These are phyloP conservation scores for Cryptococcus depauperatus DNA, from an alignment of 1,284 basidiomycete species.

Conservation along the genomic window DNA sequence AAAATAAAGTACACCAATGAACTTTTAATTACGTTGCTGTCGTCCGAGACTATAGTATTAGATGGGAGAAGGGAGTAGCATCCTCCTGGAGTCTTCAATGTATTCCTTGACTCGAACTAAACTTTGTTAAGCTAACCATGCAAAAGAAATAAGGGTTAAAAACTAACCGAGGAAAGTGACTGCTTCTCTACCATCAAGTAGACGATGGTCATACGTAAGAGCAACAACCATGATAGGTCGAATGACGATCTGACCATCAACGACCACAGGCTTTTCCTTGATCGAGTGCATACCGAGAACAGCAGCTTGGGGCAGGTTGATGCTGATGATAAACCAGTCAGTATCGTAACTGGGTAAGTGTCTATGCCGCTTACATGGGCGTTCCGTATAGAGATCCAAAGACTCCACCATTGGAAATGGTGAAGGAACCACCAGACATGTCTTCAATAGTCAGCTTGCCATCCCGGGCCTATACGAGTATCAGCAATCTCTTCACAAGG, in stretches of 20 bases:
- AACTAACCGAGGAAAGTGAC: conserved; percentile 90
- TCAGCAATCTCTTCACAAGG: conserved; percentile 4
- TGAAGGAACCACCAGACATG: conserved; percentile 95
- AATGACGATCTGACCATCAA: conserved; percentile 88
- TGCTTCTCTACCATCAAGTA: conserved; percentile 92
- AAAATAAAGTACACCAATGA: too few species aligned
- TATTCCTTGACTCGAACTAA: conserved; percentile 63
- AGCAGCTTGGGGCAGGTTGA: conserved; percentile 92
- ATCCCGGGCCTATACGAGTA: conserved; percentile 63
- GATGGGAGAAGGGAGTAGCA: conserved; percentile 50
- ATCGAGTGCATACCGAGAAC: conserved; percentile 96
- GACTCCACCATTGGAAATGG: conserved; percentile 98
- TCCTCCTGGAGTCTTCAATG: conserved; percentile 60
- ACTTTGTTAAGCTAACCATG: background rate
- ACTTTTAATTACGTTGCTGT: too few species aligned
- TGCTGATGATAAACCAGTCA: conserved; percentile 42
- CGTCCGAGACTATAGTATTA: too few species aligned
- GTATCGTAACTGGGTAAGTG: background rate
- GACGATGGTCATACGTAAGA: conserved; percentile 90
- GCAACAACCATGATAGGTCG: conserved; percentile 87
- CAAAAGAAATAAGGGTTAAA: too few species aligned
- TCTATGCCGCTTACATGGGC: conserved; percentile 54
- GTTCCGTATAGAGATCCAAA: conserved; percentile 96
- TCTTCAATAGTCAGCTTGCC: conserved; percentile 92
- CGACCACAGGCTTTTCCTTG: conserved; percentile 88